Evolutionary conservation across 805 yeast genomes (phyloP).

Genomic region (Peterozyma xylosa): DNA sequence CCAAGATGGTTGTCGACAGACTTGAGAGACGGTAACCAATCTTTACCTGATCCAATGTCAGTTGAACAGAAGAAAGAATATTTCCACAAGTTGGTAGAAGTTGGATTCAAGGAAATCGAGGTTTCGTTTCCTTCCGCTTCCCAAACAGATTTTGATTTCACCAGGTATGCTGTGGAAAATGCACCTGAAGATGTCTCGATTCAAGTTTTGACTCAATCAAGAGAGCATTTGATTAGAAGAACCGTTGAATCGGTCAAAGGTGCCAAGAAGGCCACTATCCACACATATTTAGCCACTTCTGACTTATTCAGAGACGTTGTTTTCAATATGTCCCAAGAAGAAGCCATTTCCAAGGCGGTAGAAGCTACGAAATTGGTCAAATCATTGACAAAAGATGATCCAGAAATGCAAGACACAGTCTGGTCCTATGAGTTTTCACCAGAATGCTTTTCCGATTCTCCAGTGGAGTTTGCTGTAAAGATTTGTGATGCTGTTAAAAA

Average conservation of each 20-base stretch:
- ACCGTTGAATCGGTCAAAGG: conserved; percentile 70
- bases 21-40: conserved; percentile 78
- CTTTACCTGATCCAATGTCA: conserved; percentile 84
- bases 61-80: conserved; percentile 67
- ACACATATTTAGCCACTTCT: conserved; percentile 70
- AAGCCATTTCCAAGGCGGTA: conserved; percentile 54
- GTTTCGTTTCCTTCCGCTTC: conserved; percentile 80
- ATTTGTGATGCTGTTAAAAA: conserved; percentile 69
- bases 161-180: conserved; percentile 62
- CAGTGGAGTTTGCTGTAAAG: conserved; percentile 51
- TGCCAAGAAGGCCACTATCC: conserved; percentile 70
- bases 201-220: conserved; percentile 71
- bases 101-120: conserved; percentile 80
- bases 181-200: conserved; percentile 74
- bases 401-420: conserved; percentile 39
- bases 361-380: conserved; percentile 57
- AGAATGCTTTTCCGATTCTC: conserved; percentile 70
- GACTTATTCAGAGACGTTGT: conserved; percentile 69
- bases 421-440: conserved; percentile 81
- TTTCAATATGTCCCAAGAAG: conserved; percentile 53
- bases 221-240: conserved; percentile 63
- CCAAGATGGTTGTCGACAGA: conserved; percentile 85
- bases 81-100: conserved; percentile 57
- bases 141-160: conserved; percentile 75
- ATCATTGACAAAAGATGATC: conserved; percentile 63